These are phyloP conservation scores for Reutealis trisperma DNA, from an alignment of 345 rosid species.

Conservation along the genomic window DNA sequence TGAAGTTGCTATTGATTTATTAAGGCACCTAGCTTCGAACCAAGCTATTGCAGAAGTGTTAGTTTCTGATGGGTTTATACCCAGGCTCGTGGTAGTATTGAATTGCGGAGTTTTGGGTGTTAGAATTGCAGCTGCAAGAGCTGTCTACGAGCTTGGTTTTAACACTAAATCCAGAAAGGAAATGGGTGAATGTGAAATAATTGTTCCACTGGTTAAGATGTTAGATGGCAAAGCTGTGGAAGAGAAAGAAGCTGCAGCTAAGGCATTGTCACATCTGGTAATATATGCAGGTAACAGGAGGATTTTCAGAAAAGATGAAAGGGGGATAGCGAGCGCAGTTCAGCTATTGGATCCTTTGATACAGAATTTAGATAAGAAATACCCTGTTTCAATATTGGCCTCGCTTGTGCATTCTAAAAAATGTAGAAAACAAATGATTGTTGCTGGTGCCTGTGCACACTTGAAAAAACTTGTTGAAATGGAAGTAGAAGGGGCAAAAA, in stretches of 20 bases:
- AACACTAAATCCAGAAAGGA: constrained; percentile 64
- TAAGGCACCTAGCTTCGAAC: constrained; percentile 53
- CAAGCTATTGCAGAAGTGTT: constrained; percentile 63
- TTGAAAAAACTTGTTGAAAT: constrained; percentile 74
- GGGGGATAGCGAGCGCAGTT: constrained; percentile 59
- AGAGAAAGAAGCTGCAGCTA: constrained; percentile 86
- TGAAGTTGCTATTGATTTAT: constrained; percentile 61
- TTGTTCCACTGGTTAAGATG: constrained; percentile 60
- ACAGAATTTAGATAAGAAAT: constrained; percentile 60
- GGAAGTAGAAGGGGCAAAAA: constrained; percentile 85
- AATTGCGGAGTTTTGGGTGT: constrained; percentile 64
- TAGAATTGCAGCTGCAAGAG: constrained; percentile 73
- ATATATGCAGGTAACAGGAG: constrained; percentile 50
- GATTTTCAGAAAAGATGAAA: constrained; percentile 55
- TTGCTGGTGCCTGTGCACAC: constrained; percentile 66
- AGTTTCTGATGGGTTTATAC: constrained; percentile 60
- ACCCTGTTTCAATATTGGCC: constrained; percentile 56
- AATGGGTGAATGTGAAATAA: constrained; percentile 67
- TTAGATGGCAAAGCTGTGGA: constrained; percentile 81
- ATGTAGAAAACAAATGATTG: constrained; percentile 77
- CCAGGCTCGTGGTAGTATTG: constrained; percentile 50
- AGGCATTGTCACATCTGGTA: constrained; percentile 59
- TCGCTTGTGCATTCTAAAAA: constrained; percentile 64
- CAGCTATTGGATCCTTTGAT: constrained; percentile 64
- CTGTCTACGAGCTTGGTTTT: constrained; percentile 53